Conservation (phyloP, 2,329 filamentous ascomycete genomes). For the Hypoxylon sp. region DNA sequence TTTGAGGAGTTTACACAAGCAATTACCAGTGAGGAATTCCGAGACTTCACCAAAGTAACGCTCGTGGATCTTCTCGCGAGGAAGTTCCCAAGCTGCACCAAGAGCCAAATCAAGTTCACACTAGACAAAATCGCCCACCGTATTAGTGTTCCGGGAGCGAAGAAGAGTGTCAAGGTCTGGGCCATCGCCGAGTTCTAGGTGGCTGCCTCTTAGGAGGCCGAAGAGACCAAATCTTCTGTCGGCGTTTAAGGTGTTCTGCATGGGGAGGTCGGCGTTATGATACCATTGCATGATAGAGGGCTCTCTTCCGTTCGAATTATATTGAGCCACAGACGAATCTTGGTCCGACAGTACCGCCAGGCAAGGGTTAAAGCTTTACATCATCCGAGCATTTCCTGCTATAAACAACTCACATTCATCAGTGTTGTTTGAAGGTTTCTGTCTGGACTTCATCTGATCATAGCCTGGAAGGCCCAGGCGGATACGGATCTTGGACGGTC, state of each 20-base stretch:
- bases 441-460: background rate
- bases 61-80: constrained; percentile 83
- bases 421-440: background rate
- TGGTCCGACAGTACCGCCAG: background rate
- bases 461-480: background rate
- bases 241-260: background rate
- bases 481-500: background rate
- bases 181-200: constrained; percentile 42
- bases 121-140: constrained; percentile 76
- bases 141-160: constrained; percentile 60
- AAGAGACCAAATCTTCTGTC: background rate
- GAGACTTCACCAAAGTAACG: constrained; percentile 77
- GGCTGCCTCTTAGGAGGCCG: constrained; percentile 19
- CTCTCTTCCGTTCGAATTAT: background rate
- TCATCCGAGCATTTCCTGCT: background rate
- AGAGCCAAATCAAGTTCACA: constrained; percentile 79
- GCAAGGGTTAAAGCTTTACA: background rate
- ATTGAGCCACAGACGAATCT: background rate
- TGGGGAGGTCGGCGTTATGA: background rate
- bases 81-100: constrained; percentile 78
- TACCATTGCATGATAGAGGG: constrained; percentile 4
- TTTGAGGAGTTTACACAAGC: constrained; percentile 77
- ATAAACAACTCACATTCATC: background rate
- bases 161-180: constrained; percentile 71
- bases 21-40: constrained; percentile 75